These are phyloP conservation scores for Talaromyces sp. DNA, from an alignment of 2,329 filamentous ascomycete genomes.

Conservation along the genomic window DNA sequence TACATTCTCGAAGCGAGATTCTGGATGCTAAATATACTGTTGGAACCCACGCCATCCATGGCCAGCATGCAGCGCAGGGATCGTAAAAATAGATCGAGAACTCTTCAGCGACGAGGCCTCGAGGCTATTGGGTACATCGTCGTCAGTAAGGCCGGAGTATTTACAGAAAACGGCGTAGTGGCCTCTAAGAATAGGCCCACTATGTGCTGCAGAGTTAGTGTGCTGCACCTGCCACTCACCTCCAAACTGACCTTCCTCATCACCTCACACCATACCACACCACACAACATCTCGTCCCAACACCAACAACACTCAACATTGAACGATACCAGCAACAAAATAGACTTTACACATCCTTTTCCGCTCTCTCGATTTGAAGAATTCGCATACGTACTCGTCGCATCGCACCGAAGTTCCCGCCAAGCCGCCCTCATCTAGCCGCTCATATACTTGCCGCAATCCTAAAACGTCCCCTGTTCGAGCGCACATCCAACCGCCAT, in stretches of 20 bases:
- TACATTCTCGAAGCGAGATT: not conserved
- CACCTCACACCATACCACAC: not conserved
- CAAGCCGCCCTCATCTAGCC: not conserved
- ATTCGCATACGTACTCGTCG: not conserved
- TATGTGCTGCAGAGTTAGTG: not conserved
- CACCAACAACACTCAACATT: not conserved
- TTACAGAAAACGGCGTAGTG: conserved; percentile 15
- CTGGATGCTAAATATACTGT: not conserved
- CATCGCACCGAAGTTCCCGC: not conserved
- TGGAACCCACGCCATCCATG: not conserved
- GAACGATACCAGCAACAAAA: not conserved
- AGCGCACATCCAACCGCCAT: conserved; percentile 3
- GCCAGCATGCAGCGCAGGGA: not conserved
- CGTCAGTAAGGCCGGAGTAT: not conserved
- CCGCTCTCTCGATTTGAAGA: not conserved
- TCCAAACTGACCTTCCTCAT: not conserved
- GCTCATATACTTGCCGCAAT: conserved; percentile 6
- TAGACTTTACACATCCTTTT: not conserved
- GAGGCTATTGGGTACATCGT: not conserved
- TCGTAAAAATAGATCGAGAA: conserved; percentile 8
- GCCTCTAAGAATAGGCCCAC: conserved; percentile 12
- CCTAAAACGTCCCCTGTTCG: conserved; percentile 12
- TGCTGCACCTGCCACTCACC: not conserved
- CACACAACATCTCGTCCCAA: not conserved
- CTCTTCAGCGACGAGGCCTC: not conserved